A percentile compares a stretch with the other conserved stretches of the same genome.
Conservation (phyloP, 768 basidiomycete genomes). For the Mrakia blollopis region DNA sequence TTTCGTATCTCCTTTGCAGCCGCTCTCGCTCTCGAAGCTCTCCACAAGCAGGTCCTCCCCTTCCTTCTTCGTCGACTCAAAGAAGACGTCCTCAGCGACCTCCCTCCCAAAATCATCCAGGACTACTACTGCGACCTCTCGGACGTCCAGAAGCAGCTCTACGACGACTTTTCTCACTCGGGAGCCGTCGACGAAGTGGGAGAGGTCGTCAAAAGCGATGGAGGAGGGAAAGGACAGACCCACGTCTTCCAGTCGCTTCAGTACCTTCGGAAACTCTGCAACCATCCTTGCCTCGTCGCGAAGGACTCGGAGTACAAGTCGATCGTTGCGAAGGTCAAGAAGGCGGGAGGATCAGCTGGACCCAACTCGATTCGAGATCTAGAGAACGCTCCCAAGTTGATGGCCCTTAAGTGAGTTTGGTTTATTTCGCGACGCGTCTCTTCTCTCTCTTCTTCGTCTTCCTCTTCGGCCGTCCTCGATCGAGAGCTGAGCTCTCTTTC, state of each 20-base stretch:
- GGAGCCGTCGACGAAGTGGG: slow-evolving; percentile 41
- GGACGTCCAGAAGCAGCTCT: slow-evolving; percentile 84
- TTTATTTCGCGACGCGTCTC: not conserved
- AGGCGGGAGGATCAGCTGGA: slow-evolving; percentile 39
- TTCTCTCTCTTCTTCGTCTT: not conserved
- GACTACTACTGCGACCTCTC: slow-evolving; percentile 99
- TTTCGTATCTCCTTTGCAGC: slow-evolving; percentile 51
- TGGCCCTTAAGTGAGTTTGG: slow-evolving; percentile 70
- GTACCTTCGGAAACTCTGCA: slow-evolving; percentile 94
- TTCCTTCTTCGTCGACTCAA: slow-evolving; percentile 94
- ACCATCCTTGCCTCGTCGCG: slow-evolving; percentile 88
- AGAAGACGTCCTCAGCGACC: slow-evolving; percentile 90
- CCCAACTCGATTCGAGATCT: slow-evolving; percentile 59
- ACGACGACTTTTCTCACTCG: slow-evolving; percentile 86
- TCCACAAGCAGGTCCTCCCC: slow-evolving; percentile 98
- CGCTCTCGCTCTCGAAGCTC: slow-evolving; percentile 83
- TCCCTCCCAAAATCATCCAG: slow-evolving; percentile 99
- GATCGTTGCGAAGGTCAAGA: slow-evolving; percentile 49
- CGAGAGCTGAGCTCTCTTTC: not conserved
- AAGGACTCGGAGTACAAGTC: slow-evolving; percentile 61
- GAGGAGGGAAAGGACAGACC: slow-evolving; percentile 52
- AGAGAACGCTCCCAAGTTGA: slow-evolving; percentile 85
- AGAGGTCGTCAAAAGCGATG: slow-evolving; percentile 42
- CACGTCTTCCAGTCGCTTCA: slow-evolving; percentile 97
- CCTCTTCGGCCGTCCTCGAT: no score